These are phyloP conservation scores for Piper betle DNA, from an alignment of 164 flowering plant species.

Conservation along the genomic window DNA sequence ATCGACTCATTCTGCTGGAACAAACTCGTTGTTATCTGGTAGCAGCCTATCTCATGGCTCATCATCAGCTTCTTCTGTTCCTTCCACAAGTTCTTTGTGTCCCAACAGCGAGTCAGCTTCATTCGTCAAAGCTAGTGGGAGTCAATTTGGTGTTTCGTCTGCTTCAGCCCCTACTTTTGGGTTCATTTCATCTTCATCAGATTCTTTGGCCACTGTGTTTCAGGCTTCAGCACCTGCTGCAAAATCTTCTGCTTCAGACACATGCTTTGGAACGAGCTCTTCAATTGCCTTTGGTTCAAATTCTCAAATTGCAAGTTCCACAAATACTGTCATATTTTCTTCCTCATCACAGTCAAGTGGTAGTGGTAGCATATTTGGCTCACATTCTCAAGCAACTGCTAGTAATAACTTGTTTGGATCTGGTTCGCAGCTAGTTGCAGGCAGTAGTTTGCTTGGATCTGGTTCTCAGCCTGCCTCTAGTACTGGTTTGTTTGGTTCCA, in stretches of 20 bases:
- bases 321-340: neutral
- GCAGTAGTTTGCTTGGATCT: constrained; percentile 1
- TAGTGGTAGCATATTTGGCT: neutral
- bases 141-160: constrained; percentile 37
- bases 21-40: constrained; percentile 15
- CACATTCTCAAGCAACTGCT: neutral
- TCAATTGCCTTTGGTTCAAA: constrained; percentile 11
- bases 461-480: constrained; percentile 5
- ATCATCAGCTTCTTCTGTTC: constrained; percentile 27
- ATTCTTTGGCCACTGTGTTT: constrained; percentile 26
- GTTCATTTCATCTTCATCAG: constrained; percentile 21
- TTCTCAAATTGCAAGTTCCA: neutral
- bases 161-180: constrained; percentile 31
- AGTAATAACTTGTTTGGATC: neutral
- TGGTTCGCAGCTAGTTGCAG: neutral
- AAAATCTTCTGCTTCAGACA: constrained; percentile 20
- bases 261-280: constrained; percentile 27
- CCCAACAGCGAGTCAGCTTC: constrained; percentile 21
- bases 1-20: constrained; percentile 12
- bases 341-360: neutral
- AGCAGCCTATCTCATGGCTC: constrained; percentile 23
- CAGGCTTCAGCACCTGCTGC: constrained; percentile 22
- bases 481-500: constrained; percentile 2
- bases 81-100: constrained; percentile 18
- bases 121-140: constrained; percentile 23